Evolutionary conservation across 768 basidiomycete species (phyloP).

Genomic region (Atractiella rhizophila): DNA sequence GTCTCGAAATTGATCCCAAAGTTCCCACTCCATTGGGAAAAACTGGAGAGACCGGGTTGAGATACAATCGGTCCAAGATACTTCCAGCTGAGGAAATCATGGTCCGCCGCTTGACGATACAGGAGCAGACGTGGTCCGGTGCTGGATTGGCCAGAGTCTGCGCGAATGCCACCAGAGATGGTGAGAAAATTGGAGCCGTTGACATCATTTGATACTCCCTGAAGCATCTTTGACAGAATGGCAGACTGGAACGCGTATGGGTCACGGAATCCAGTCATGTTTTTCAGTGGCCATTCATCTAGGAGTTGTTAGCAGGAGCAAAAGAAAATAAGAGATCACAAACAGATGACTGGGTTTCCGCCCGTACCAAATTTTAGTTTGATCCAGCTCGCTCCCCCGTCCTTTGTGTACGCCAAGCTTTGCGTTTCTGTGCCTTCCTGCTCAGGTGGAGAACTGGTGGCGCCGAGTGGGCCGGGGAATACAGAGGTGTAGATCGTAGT

Average conservation of each 20-base stretch:
- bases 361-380: conserved; percentile 8
- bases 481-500: conserved; percentile 12
- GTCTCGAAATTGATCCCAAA: conserved; percentile 16
- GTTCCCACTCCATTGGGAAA: conserved; percentile 13
- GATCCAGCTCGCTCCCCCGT: conserved; percentile 11
- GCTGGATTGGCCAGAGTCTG: no score
- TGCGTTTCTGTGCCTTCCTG: conserved; percentile 11
- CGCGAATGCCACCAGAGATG: conserved; percentile 12
- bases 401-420: conserved; percentile 9
- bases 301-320: no score
- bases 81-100: conserved; percentile 10
- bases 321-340: conserved; percentile 4
- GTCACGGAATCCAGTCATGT: conserved; percentile 13
- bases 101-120: conserved; percentile 10
- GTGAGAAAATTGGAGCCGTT: conserved; percentile 8
- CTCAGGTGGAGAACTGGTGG: conserved; percentile 7
- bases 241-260: conserved; percentile 15
- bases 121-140: conserved; percentile 13
- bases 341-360: conserved; percentile 7
- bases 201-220: background rate
- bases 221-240: conserved; percentile 2
- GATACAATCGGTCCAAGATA: conserved; percentile 8
- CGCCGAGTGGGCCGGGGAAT: conserved; percentile 8
- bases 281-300: background rate
- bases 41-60: background rate